Evolutionary conservation across 1,139 yeast genomes (phyloP), one percentile per base, ranked within the genome.

Genomic region (Candida tetrigidarum): DNA sequence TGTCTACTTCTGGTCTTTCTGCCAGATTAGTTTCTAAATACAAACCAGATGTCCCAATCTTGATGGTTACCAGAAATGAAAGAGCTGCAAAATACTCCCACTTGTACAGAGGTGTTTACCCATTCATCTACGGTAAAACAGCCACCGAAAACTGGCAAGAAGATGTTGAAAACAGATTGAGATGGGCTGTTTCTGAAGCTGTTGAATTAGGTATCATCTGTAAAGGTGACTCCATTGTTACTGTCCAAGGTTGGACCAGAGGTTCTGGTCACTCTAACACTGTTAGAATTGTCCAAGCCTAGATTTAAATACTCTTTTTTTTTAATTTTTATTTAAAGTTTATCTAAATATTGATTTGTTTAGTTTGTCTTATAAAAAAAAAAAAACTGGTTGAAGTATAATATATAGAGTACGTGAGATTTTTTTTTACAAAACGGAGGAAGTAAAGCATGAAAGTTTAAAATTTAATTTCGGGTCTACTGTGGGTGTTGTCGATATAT

Each of bases 201-300:
- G 80, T 86, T 64, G 86, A 82, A 56, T 81, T 92, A 63, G 96
- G 96, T 58, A 84, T 93, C 71, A 78, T 93, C 69, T 74, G 76
- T 63, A 83, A 83, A 73, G 97, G 97, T 71, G 97, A 91, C 70
- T 78, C 88, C 50, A 87, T 91, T 62, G 91, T 93, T 59, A 89
- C 96, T 65, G 87, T 93, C 67, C 99, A 93, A 81, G 99, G 99
- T 70, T 93, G 97, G 96, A 89, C 96, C 66, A 88, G 95, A 71
- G 99, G 99, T 76, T 81, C 92, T 55, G 99, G 99, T 67, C 97
- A 93, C 83, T 88, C 99, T 66, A 93, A 93, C 86, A 93, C 99
- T 55, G 83, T 93, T 73, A 93, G 98, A 81, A 69, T 76, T 58
- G 79, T 77, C 50, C 77, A 73, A 61, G 80, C 80, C 57, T 74